Evolutionary conservation across 192 early-diverging fungal genomes (phyloP).

Genomic region (Chytriomyces sp.): DNA sequence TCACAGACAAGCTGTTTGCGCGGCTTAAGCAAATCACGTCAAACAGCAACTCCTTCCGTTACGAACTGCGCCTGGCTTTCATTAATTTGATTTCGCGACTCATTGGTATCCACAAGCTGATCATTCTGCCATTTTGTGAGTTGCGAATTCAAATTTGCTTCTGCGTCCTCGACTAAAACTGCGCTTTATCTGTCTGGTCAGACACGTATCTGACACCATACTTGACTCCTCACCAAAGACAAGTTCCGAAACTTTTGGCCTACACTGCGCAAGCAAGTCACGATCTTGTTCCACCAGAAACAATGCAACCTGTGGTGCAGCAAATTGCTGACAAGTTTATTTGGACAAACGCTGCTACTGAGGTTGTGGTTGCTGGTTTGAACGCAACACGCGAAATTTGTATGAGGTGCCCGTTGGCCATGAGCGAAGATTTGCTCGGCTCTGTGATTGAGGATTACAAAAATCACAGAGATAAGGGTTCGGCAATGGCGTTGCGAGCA

Average conservation of each 20-base stretch:
- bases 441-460: slow-evolving; percentile 89
- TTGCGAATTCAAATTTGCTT: slow-evolving; percentile 44
- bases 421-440: slow-evolving; percentile 77
- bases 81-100: slow-evolving; percentile 95
- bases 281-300: slow-evolving; percentile 93
- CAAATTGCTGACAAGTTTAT: slow-evolving; percentile 97
- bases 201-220: slow-evolving; percentile 75
- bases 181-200: background rate
- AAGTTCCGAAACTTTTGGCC: slow-evolving; percentile 92
- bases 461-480: slow-evolving; percentile 87
- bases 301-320: slow-evolving; percentile 82
- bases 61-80: slow-evolving; percentile 87
- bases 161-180: background rate
- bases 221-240: slow-evolving; percentile 92
- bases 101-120: slow-evolving; percentile 94
- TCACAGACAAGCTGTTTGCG: slow-evolving; percentile 93
- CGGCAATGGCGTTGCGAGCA: slow-evolving; percentile 90
- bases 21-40: slow-evolving; percentile 69
- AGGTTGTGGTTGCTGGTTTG: slow-evolving; percentile 94
- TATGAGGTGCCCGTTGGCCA: slow-evolving; percentile 86
- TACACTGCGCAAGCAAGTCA: slow-evolving; percentile 90
- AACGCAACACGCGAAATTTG: slow-evolving; percentile 81
- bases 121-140: slow-evolving; percentile 88
- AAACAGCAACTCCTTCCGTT: slow-evolving; percentile 71
- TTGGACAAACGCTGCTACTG: slow-evolving; percentile 84